Evolutionary conservation across 2,329 filamentous ascomycete species (phyloP).

Genomic region (Diaporthe sp.): DNA sequence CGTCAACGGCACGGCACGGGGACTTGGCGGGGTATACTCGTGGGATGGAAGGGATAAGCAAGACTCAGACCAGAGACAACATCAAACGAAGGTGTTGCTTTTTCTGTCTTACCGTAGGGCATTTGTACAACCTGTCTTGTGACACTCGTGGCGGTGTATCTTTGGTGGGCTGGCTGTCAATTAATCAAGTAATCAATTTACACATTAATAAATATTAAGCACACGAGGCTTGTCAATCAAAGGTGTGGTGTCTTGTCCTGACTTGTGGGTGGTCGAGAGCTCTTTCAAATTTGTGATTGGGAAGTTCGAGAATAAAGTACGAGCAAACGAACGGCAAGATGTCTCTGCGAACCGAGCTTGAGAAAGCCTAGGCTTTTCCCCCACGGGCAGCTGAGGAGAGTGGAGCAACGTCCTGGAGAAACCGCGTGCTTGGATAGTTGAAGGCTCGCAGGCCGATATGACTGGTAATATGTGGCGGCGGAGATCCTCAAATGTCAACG

Average conservation of each 20-base stretch:
- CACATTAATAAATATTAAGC: not conserved
- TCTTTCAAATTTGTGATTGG: not conserved
- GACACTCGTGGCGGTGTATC: not conserved
- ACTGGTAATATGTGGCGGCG: no score
- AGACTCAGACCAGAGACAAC: not conserved
- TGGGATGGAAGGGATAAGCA: not conserved
- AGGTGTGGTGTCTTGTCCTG: no score
- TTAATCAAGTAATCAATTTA: not conserved
- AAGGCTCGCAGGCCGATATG: no score
- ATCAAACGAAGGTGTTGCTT: not conserved
- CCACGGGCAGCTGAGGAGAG: no score
- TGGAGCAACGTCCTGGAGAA: no score
- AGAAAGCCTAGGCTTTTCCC: no score
- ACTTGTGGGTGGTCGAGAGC: not conserved
- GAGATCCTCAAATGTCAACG: not conserved
- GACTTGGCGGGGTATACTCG: conserved; percentile 6
- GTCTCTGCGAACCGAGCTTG: not conserved
- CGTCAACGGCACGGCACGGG: not conserved
- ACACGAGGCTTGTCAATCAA: not conserved
- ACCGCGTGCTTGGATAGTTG: no score
- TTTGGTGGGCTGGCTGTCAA: not conserved
- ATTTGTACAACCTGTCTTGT: not conserved
- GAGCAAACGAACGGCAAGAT: not conserved
- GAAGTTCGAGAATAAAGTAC: not conserved
- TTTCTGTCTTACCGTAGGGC: not conserved